Percentiles rank a stretch among this genome's conserved stretches.
phyloP scores from a whole-genome alignment of 495 filamentous ascomycete species.

The Daldinia decipiens region DNA sequence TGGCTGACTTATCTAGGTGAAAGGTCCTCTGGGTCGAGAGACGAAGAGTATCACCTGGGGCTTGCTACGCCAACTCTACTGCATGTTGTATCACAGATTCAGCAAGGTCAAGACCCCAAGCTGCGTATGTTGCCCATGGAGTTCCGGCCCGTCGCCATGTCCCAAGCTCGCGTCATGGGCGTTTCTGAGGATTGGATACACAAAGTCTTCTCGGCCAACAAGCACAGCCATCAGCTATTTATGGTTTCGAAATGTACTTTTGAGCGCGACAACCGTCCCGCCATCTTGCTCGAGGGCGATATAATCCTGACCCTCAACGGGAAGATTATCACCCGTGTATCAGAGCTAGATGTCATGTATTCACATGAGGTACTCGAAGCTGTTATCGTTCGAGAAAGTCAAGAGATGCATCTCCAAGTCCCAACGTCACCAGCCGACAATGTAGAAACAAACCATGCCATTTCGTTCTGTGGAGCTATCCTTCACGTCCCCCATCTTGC shows the following conservation, averaged over 20 bases:
- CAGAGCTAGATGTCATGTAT: conserved; percentile 97
- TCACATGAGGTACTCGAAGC: conserved; percentile 84
- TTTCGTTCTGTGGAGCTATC: conserved; percentile 95
- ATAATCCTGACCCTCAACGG: conserved; percentile 91
- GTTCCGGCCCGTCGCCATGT: conserved; percentile 95
- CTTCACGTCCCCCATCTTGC: conserved; percentile 95
- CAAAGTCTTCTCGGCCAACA: conserved; percentile 84
- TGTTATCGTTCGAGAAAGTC: conserved; percentile 83
- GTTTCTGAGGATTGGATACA: conserved; percentile 95
- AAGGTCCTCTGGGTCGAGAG: conserved; percentile 80
- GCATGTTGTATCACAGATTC: conserved; percentile 84
- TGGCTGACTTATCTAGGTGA: conserved; percentile 98
- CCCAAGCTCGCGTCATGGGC: conserved; percentile 97
- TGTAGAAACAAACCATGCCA: conserved; percentile 88
- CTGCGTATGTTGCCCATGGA: conserved; percentile 93
- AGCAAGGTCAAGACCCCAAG: conserved; percentile 78
- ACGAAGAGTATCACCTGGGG: conserved; percentile 97
- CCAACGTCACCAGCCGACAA: conserved; percentile 90
- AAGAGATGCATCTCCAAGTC: conserved; percentile 80
- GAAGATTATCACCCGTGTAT: conserved; percentile 90
- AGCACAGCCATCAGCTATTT: conserved; percentile 93
- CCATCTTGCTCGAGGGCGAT: conserved; percentile 85
- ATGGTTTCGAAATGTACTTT: conserved; percentile 89
- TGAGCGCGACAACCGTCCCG: conserved; percentile 72
- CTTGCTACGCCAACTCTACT: conserved; percentile 88